phyloP scores from a whole-genome alignment of 2,329 filamentous ascomycete genomes.

The Exophiala dermatitidis region DNA sequence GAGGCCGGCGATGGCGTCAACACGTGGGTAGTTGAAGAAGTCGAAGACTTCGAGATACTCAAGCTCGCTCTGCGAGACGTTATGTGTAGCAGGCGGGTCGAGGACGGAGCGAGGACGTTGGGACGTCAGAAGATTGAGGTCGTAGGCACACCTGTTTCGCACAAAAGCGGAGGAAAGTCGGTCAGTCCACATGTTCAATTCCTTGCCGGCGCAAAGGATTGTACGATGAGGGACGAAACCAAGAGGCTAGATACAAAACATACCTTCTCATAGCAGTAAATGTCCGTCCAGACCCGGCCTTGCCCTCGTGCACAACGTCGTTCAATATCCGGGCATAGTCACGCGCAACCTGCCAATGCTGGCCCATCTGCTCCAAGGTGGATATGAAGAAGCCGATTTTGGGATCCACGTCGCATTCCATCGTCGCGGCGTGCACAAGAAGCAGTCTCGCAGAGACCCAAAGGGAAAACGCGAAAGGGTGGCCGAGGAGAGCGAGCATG shows the following conservation, averaged over 20 bases:
- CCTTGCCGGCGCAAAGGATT: too few relatives aligned
- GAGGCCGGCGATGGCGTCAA: constrained; percentile 34
- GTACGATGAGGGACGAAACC: neutral
- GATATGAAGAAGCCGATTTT: constrained; percentile 78
- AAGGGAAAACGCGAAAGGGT: constrained; percentile 82
- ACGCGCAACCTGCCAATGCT: constrained; percentile 77
- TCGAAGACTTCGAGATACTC: constrained; percentile 91
- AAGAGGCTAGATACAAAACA: constrained; percentile 48
- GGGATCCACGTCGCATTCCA: constrained; percentile 56
- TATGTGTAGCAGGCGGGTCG: constrained; percentile 19
- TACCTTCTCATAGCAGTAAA: constrained; percentile 85
- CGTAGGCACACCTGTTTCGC: constrained; percentile 33
- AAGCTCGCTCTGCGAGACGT: constrained; percentile 50
- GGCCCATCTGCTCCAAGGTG: constrained; percentile 70
- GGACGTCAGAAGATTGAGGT: constrained; percentile 81
- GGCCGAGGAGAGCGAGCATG: constrained; percentile 72
- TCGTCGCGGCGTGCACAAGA: constrained; percentile 72
- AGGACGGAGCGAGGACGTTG: constrained; percentile 54
- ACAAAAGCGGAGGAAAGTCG: too few relatives aligned
- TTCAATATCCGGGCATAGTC: constrained; percentile 74
- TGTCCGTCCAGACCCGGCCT: constrained; percentile 53
- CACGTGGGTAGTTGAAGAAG: constrained; percentile 82
- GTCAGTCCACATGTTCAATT: too few relatives aligned
- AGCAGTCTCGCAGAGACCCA: constrained; percentile 76
- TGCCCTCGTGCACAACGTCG: constrained; percentile 70